Conservation (phyloP, 1,139 yeast species). For the Lodderomyces elongisporus region DNA sequence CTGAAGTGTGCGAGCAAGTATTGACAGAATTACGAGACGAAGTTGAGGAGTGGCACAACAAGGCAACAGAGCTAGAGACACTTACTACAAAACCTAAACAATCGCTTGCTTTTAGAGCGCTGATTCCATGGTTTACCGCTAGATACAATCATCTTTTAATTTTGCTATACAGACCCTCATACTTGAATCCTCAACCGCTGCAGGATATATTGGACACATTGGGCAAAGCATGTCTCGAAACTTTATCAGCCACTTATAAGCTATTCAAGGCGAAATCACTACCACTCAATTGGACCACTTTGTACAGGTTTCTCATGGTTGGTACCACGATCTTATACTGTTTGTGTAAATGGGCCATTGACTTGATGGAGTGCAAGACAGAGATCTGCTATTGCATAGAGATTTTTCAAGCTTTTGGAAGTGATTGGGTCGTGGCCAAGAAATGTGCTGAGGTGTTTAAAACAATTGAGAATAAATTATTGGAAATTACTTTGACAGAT, state of each 20-base stretch:
- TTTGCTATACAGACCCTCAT: constrained; percentile 44
- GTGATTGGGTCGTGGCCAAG: constrained; percentile 42
- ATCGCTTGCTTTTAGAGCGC: constrained; percentile 31
- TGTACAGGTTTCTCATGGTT: constrained; percentile 38
- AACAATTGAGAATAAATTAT: constrained; percentile 33
- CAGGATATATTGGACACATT: constrained; percentile 28
- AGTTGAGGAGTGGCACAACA: constrained; percentile 34
- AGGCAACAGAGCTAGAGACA: constrained; percentile 19
- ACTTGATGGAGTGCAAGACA: constrained; percentile 37
- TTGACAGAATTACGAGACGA: constrained; percentile 29
- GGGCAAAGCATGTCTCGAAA: constrained; percentile 37
- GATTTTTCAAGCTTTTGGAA: constrained; percentile 40
- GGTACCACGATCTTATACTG: constrained; percentile 44
- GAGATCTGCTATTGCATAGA: constrained; percentile 43
- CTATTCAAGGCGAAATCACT: constrained; percentile 36
- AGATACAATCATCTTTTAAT: constrained; percentile 41
- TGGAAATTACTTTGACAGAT: constrained; percentile 31
- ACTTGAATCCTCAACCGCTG: constrained; percentile 39
- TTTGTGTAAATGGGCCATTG: constrained; percentile 41
- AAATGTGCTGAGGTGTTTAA: constrained; percentile 40
- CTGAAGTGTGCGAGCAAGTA: constrained; percentile 22
- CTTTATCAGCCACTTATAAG: constrained; percentile 36
- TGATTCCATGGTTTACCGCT: constrained; percentile 43
- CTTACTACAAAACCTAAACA: constrained; percentile 6
- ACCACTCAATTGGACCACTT: constrained; percentile 47